Evolutionary conservation across 352 stramenopile genomes (phyloP), one percentile per base, ranked within the genome.

Genomic region (Aphanomyces stellatus): DNA sequence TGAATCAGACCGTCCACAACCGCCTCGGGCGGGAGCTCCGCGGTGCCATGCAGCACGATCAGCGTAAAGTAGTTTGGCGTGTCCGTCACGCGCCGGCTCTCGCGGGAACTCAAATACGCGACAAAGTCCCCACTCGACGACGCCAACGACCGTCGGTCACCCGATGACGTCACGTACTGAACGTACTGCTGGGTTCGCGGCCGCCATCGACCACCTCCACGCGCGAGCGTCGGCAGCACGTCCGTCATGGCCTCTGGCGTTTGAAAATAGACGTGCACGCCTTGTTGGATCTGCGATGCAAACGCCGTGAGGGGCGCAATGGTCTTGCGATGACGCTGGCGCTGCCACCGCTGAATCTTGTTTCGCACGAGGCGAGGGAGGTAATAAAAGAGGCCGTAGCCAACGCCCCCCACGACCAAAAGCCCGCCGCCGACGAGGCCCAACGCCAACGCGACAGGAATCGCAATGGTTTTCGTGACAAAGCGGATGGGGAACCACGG

Each of bases 241-340:
- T 22, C 19, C 7, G 17, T 53, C 19, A 40, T 2, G 5, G 11
- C 13, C 7, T 51, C 25, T 22, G 62, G 13, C 11, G 19, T 27
- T 25, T 65, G 59, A 30, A 65, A n/a, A 28, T 40, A 65, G 13
- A 65, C 22, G 31, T 65, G 59, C 2, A 37, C n/a, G 28, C 59
- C 59, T 17, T 42, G 59, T 37, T 65, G 59, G 46, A 65, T 6
- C 25, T 65, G 49, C 33, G 33, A 24, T 2, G 31, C 28, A 15
- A 65, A 40, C 17, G 30, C n/a, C 13, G 19, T 53, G 30, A 22
- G 25, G 13, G 34, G 30, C n/a, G 28, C 17, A 10, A 43, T n/a
- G 8, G 7, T 22, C 27, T 65, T 51, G 17, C 15, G 37, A 13
- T n/a, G 15, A 15, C 11, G 33, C 1, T 35, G 59, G 4, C 10